Percentiles rank a stretch among this genome's conserved stretches.
phyloP scores from a whole-genome alignment of 2,329 filamentous ascomycete genomes.

The Chaetomiaceae sp. region DNA sequence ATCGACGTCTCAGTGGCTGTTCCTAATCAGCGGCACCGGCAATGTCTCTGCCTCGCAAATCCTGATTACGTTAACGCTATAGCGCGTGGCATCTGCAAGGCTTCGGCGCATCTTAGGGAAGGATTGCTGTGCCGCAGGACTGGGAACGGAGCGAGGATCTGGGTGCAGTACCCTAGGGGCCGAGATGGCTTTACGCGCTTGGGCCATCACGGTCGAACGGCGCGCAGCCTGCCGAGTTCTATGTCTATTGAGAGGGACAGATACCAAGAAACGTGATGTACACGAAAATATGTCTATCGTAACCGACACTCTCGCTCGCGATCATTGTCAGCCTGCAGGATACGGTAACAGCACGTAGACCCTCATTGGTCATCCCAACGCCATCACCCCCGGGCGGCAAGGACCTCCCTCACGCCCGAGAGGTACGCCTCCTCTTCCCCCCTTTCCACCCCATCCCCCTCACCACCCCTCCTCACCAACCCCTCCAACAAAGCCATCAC shows the following conservation, averaged over 20 bases:
- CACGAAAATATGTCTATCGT: too few relatives aligned
- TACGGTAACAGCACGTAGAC: background rate
- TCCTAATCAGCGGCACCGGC: background rate
- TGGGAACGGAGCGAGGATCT: background rate
- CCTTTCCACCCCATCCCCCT: conserved; percentile 2
- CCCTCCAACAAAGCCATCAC: conserved; percentile 15
- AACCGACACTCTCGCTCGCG: too few relatives aligned
- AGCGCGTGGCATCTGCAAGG: too few relatives aligned
- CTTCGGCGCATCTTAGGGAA: background rate
- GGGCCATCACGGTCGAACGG: background rate
- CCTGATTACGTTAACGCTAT: too few relatives aligned
- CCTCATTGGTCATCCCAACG: background rate
- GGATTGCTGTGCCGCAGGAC: background rate
- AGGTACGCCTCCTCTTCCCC: conserved; percentile 8
- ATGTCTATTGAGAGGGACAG: too few relatives aligned
- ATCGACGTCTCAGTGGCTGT: too few relatives aligned
- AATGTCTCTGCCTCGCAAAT: background rate
- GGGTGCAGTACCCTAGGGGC: conserved; percentile 6
- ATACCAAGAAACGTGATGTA: too few relatives aligned
- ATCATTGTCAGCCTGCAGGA: too few relatives aligned
- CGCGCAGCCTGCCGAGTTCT: too few relatives aligned
- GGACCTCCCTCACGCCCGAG: background rate
- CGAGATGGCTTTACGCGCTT: too few relatives aligned
- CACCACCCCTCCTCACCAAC: conserved; percentile 4
- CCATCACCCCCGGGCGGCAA: too few relatives aligned